These are phyloP conservation scores for Metschnikowia corniflorae DNA, from an alignment of 805 yeast species.

Conservation along the genomic window DNA sequence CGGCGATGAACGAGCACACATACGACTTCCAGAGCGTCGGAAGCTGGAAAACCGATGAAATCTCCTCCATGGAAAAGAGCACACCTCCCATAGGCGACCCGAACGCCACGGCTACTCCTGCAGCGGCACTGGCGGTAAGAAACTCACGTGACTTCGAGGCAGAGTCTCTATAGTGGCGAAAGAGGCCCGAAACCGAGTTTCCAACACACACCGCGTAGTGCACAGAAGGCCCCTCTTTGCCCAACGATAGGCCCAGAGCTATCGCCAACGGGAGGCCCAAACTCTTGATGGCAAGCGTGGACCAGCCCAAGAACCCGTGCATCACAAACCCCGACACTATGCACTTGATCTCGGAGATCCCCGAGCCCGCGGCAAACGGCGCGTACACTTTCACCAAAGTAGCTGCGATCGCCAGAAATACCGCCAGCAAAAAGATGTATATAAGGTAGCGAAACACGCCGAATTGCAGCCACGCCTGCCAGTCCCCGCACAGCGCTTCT, in stretches of 20 bases:
- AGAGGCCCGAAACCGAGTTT: conserved; percentile 59
- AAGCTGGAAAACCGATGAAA: conserved; percentile 67
- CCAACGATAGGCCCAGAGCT: conserved; percentile 89
- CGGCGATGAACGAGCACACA: conserved; percentile 86
- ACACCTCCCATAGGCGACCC: conserved; percentile 98
- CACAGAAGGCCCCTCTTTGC: conserved; percentile 97
- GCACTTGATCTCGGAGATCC: conserved; percentile 94
- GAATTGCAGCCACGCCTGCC: conserved; percentile 64
- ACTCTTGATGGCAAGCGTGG: conserved; percentile 71
- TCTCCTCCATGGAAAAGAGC: conserved; percentile 87
- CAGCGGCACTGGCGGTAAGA: conserved; percentile 88
- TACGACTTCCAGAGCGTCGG: conserved; percentile 88
- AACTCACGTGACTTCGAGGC: conserved; percentile 53
- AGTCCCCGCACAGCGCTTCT: conserved; percentile 47
- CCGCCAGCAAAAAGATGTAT: conserved; percentile 56
- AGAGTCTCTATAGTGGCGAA: conserved; percentile 43
- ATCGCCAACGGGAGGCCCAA: conserved; percentile 85
- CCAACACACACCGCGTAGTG: conserved; percentile 99
- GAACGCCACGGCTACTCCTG: conserved; percentile 98
- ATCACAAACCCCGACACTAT: conserved; percentile 86
- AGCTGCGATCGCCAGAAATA: conserved; percentile 65
- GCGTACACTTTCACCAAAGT: conserved; percentile 66
- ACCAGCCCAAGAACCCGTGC: conserved; percentile 69
- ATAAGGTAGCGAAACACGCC: conserved; percentile 48
- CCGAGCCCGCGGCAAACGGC: conserved; percentile 95